Evolutionary conservation across 495 filamentous ascomycete genomes (phyloP), one percentile per base, ranked within the genome.

Genomic region (Penicillium odoratum): DNA sequence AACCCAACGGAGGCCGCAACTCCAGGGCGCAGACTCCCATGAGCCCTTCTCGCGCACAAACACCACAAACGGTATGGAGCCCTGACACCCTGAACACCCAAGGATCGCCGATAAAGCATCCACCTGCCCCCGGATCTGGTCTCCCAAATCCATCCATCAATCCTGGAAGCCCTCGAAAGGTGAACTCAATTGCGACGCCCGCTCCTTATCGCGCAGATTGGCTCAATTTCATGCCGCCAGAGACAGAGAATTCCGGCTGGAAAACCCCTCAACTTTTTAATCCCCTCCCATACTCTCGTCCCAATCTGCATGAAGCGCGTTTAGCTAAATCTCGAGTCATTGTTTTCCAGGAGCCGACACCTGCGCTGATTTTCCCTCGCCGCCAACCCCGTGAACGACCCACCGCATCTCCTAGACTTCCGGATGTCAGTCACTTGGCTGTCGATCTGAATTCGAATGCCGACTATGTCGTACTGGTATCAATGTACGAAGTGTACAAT

Each of bases 401-500:
- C 1, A 88, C 82, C 25, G 74, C 80, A 0, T 72, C 91, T 1
- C 91, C 92, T 1, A 83, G 87, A 52, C 75, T 81, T 4, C 94
- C 94, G 9, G 85, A 91, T 62, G 84, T 97, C 52, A 83, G 82
- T 70, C 79, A 89, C 51, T 72, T 97, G 9, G 73, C 78, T 9
- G 72, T 93, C 0, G 80, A 85, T 5, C 76, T 85, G 56, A 91
- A 94, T 53, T 75, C 81, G 0, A 83, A 83, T 25, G 82, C 89
- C 54, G 92, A 97, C 59, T 97, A 97, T 65, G 87, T 92, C 5
- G 85, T 98, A 56, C 69, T 98, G 7, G 80, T 98, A 1, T 96
- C 91, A 16, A 98, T 98, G 94, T 98, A 97, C 73, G 95, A 98
- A 73, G 94, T 98, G 16, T 97, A 98, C 76, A 98, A 98, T 70